phyloP scores from a whole-genome alignment of 2,329 filamentous ascomycete genomes.

The Cercospora sp. region DNA sequence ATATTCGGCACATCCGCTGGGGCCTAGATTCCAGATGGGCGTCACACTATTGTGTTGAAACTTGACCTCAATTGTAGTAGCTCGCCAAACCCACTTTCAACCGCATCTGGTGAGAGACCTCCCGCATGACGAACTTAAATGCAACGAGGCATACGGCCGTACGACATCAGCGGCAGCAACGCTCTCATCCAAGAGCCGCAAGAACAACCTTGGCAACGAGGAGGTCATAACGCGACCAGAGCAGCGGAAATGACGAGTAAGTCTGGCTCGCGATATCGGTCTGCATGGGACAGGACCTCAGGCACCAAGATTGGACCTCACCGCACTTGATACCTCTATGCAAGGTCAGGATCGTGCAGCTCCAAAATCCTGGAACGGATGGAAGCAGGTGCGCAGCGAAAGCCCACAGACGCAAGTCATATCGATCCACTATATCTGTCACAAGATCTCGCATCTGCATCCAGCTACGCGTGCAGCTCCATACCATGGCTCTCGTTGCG shows the following conservation, averaged over 20 bases:
- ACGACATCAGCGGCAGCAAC: neutral
- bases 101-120: neutral
- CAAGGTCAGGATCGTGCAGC: neutral
- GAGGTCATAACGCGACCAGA: neutral
- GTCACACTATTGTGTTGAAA: neutral
- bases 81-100: neutral
- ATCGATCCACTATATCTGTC: neutral
- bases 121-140: neutral
- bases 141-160: neutral
- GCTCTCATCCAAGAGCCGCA: neutral
- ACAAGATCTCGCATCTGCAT: neutral
- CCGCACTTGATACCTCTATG: neutral
- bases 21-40: neutral
- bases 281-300: neutral
- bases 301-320: neutral
- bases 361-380: neutral
- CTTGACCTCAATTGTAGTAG: neutral
- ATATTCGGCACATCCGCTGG: neutral
- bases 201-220: neutral
- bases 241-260: neutral
- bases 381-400: neutral
- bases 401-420: neutral
- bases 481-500: neutral
- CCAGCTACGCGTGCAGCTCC: neutral
- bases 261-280: neutral